Conservation (phyloP, 345 rosid species). For the Brassica incana region DNA sequence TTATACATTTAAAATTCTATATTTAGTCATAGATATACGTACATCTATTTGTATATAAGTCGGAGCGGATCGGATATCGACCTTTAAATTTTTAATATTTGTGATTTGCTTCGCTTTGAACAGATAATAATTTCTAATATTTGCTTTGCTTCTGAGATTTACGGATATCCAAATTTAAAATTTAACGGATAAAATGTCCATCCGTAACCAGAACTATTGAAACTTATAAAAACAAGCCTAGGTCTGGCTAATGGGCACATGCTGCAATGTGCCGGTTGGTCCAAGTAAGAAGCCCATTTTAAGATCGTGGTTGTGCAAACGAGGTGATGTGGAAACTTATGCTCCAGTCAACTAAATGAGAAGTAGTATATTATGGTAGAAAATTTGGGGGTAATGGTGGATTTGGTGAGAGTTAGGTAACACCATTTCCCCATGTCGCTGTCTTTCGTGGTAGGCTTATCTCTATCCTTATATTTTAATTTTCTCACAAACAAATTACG, state of each 20-base stretch:
- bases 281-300: neutral
- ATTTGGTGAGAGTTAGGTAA: slow-evolving; percentile 36
- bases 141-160: too few species aligned
- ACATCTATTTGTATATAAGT: too few species aligned
- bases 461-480: neutral
- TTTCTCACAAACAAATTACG: neutral
- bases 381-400: slow-evolving; percentile 19
- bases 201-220: too few species aligned
- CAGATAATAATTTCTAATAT: too few species aligned
- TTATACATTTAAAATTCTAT: too few species aligned
- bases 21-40: too few species aligned
- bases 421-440: slow-evolving; percentile 32
- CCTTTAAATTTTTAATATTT: too few species aligned
- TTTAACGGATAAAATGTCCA: too few species aligned
- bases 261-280: neutral
- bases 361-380: neutral
- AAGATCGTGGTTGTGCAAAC: neutral
- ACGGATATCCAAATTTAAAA: too few species aligned
- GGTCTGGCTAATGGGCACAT: neutral
- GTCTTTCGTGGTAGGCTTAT: slow-evolving; percentile 28
- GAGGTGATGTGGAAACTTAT: slow-evolving; percentile 15
- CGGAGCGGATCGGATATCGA: too few species aligned
- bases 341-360: slow-evolving; percentile 9
- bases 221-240: neutral
- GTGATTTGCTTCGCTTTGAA: too few species aligned